Evolutionary conservation across 2,329 filamentous ascomycete species (phyloP), one percentile per base, ranked within the genome.

Genomic region (Aureobasidium subglaciale): DNA sequence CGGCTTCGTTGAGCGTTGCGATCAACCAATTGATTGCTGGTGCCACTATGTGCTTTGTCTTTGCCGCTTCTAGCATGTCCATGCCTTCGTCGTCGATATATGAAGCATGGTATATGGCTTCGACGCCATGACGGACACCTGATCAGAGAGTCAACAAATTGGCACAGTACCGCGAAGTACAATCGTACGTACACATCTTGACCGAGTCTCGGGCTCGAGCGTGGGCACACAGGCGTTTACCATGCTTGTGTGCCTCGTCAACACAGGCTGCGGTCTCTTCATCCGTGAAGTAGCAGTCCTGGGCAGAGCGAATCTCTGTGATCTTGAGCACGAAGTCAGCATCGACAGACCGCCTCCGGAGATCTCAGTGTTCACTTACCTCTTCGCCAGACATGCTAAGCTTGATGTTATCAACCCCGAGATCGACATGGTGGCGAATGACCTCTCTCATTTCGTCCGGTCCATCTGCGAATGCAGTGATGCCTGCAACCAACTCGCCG

Each of bases 241-340:
- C 69, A n/a, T 61, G 62, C 24, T 61, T 64, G 59, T 77, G 75
- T 0, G 70, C 75, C 59, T 77, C 74, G 8, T 77, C 74, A 0
- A 78, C 75, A 57, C 73, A 75, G 2, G 74, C 75, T 4, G 68
- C 71, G 0, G 74, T 77, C 59, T 78, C 75, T 32, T 72, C 73
- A 22, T 73, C 68, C 0, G 67, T 71, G 55, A 72, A 78, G 58
- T 75, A 78, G 58, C 73, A 75, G 25, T 76, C 73, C 57, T 74
- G 67, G 0, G 74, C 74, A 6, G 59, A 58, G 16, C 63, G 56
- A 8, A 58, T 65, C 37, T 66, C 65, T 10, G 59, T 63, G 45
- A 67, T 66, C 41, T 38, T 10, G 35, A 22, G 9, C 18, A 38
- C 10, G 6, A 2, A n/a, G 32, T 35, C 32, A 35, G 15, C 15